Base-by-base conservation (phyloP, 805 yeast genomes). In the Lipomyces yamanashiensis region DNA sequence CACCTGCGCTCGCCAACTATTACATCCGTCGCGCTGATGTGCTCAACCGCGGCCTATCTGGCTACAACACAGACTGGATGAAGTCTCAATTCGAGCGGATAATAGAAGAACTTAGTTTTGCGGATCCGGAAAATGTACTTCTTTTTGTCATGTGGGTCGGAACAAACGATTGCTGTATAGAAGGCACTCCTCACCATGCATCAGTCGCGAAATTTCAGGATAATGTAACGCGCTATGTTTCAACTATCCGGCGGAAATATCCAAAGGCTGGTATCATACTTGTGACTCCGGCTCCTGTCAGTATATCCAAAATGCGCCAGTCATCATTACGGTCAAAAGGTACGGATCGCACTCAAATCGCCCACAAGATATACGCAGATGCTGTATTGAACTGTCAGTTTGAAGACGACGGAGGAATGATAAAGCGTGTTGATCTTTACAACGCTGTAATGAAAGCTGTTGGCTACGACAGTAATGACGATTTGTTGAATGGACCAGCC, bases 131-230 rank as follows among this genome's bases (percentile, higher is more conserved):
- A 21, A 54, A 45, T 44, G 47, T 61, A 55, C 54, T 61, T 21
- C 45, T 66, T 33, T 62, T 71, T 68, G 37, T 70, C 40, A 47
- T 69, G 45, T 60, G 70, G 70, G 21, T 59, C 41, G 61, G 71
- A 7, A 65, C 67, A 7, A 67, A 66, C 40, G 69, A 63, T 56
- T 57, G 62, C 45, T 67, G 67, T 36, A 47, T 63, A 1, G 62
- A 45, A 9, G 55, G 52, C 9, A 67, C 64, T 7, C 57, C 54
- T 23, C 69, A 66, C 45, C 69, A 64, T 57, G 59, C 57, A 8
- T 63, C 67, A 3, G 36, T 59, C 2, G 40, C 8, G 5, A 44
- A 55, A 40, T 57, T 58, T 19, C 49, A 33, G 28, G 40, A 21
- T 7, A 65, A 51, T n/a, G n/a, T 61, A 7, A 12, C 12, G 7